Conservation (phyloP, 495 filamentous ascomycete species). For the Platismatia glauca region DNA sequence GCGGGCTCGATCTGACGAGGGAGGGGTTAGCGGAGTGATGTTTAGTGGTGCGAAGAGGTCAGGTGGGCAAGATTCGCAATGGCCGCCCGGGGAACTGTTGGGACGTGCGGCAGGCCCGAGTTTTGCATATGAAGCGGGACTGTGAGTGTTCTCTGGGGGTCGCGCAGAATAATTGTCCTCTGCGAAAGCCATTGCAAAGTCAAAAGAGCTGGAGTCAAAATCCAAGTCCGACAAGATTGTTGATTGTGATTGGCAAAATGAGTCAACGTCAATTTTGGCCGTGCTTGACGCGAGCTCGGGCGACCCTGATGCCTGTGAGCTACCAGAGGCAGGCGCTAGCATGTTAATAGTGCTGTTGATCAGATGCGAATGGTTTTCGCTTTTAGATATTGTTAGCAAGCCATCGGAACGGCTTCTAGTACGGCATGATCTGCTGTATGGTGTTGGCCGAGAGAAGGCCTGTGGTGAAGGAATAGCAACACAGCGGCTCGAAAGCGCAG, state of each 20-base stretch:
- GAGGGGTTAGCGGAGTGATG: conserved; percentile 58
- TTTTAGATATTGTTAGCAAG: conserved; percentile 3
- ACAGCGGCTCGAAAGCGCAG: background rate
- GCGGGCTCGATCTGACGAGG: conserved; percentile 59
- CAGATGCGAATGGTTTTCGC: conserved; percentile 7
- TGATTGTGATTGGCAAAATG: background rate
- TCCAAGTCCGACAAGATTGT: no score
- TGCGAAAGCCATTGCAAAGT: background rate
- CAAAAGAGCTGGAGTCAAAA: background rate
- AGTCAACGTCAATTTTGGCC: background rate
- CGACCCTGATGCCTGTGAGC: no score
- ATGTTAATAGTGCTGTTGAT: conserved; percentile 6
- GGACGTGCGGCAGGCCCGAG: background rate
- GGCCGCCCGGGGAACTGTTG: background rate
- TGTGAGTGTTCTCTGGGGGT: background rate
- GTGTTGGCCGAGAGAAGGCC: conserved; percentile 4
- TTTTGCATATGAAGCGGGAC: background rate
- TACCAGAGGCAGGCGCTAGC: background rate
- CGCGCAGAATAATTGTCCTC: background rate
- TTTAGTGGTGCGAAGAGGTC: conserved; percentile 63
- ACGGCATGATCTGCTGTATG: background rate
- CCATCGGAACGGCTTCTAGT: conserved; percentile 10
- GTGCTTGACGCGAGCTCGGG: background rate
- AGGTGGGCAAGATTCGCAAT: conserved; percentile 48
- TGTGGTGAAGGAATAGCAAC: conserved; percentile 2